Base-by-base conservation (phyloP, 305 asterid species). In the Ajuga reptans region DNA sequence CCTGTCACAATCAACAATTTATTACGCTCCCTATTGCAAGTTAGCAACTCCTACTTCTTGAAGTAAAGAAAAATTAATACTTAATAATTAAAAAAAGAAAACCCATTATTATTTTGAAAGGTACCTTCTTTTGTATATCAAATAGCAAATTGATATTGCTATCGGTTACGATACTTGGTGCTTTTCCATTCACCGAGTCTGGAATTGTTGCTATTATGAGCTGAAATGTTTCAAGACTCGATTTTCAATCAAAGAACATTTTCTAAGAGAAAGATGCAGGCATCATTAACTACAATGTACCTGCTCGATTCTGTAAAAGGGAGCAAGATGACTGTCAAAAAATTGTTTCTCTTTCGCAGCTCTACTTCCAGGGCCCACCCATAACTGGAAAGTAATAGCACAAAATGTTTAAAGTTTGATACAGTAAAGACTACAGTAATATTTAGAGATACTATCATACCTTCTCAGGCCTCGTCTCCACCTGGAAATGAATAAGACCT, bases 321-420 rank as follows among this genome's bases (percentile, higher is more conserved):
- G 98, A 59, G 98, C 88, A 58, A 94, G 96, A 74, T 88, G 98
- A 60, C 74, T 89, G 83, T 94, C 99, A 68, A 94, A 91, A 75
- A 86, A 89, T 65, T 81, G 81, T 75, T 94, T 94, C 89, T 94
- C 98, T 78, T 85, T 86, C 41, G 99, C 98, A 79, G 98, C 99
- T 91, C 92, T 82, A 77, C 99, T 94, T 72, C 97, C 95, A 18
- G 84, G 99, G 66, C 98, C 98, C 6, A 94, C 99, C 99, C 99
- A 94, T 56, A 94, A 82, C 99, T 94, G 91, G 46, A 84, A 77
- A 58, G 41, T 36, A 37, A 62, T 3, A 51, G 55, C 21, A 37
- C 31, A 76, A 52, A 27, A 24, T 71, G 12, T 18, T 36, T 39
- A 66, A 66, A 52, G 5, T 68, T 58, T 10, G 52, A 67, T 54